phyloP scores from a whole-genome alignment of 805 yeast species.

The Peterozyma xylosa region DNA sequence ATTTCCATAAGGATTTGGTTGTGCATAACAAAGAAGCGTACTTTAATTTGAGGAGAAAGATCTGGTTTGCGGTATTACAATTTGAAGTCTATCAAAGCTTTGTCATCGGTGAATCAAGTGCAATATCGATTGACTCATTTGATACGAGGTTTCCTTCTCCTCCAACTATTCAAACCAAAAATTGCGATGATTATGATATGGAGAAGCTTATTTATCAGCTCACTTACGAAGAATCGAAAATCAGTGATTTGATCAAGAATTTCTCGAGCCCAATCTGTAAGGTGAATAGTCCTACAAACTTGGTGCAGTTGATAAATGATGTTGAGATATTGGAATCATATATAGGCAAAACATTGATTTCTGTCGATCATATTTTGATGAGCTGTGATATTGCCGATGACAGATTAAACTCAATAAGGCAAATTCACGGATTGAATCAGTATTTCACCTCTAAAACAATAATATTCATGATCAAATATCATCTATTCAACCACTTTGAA shows the following conservation, averaged over 20 bases:
- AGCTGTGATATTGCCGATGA: conserved; percentile 14
- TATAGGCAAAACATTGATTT: conserved; percentile 24
- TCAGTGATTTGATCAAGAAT: conserved; percentile 22
- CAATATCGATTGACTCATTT: conserved; percentile 29
- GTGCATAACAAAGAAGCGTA: conserved; percentile 14
- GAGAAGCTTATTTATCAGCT: conserved; percentile 32
- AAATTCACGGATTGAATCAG: conserved; percentile 10
- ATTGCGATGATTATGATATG: conserved; percentile 27
- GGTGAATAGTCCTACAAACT: conserved; percentile 28
- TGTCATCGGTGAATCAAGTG: conserved; percentile 39
- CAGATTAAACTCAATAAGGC: conserved; percentile 13
- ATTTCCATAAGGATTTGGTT: conserved; percentile 20
- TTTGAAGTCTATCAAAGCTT: conserved; percentile 38
- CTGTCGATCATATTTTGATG: conserved; percentile 18
- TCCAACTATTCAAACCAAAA: conserved; percentile 24
- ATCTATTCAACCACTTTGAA: conserved; percentile 31
- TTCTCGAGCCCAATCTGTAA: conserved; percentile 31
- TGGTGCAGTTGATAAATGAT: conserved; percentile 27
- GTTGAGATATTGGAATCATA: conserved; percentile 29
- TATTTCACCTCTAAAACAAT: conserved; percentile 23
- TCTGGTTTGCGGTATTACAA: conserved; percentile 46
- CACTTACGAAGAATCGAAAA: conserved; percentile 21
- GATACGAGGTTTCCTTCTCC: conserved; percentile 46
- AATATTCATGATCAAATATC: conserved; percentile 30
- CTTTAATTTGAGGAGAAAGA: conserved; percentile 45